Percentiles rank a stretch among this genome's conserved stretches.
Conservation (phyloP, 257 asterid species). For the Verbascum thapsus region DNA sequence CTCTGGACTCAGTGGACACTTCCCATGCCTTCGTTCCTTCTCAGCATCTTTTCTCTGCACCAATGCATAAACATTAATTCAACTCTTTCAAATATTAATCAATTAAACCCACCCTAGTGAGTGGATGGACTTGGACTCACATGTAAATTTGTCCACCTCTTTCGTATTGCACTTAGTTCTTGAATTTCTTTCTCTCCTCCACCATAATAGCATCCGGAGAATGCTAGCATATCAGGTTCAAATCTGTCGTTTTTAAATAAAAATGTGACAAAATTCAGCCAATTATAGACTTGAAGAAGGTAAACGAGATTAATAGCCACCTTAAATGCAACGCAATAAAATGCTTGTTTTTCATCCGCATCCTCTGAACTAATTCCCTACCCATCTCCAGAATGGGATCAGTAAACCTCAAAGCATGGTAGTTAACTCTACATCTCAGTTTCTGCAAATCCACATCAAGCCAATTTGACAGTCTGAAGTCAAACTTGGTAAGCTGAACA, state of each 20-base stretch:
- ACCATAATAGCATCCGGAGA: slow-evolving; percentile 80
- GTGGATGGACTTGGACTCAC: slow-evolving; percentile 40
- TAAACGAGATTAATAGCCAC: slow-evolving; percentile 16
- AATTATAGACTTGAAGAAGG: no score
- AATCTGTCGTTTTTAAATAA: slow-evolving; percentile 40
- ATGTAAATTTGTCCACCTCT: slow-evolving; percentile 68
- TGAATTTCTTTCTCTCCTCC: slow-evolving; percentile 63
- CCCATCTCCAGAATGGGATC: slow-evolving; percentile 47
- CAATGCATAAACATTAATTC: slow-evolving; percentile 22
- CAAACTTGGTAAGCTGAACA: slow-evolving; percentile 56
- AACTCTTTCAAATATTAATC: slow-evolving; percentile 20
- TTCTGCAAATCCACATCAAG: slow-evolving; percentile 53
- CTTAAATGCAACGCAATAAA: slow-evolving; percentile 52
- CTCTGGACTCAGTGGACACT: slow-evolving; percentile 72
- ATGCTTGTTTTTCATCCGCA: slow-evolving; percentile 42
- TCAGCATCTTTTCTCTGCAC: slow-evolving; percentile 60
- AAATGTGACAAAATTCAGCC: no score
- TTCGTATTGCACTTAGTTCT: slow-evolving; percentile 56
- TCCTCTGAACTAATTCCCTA: slow-evolving; percentile 41
- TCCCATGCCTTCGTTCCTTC: slow-evolving; percentile 67
- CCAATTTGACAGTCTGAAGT: slow-evolving; percentile 59
- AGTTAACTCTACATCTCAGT: slow-evolving; percentile 64
- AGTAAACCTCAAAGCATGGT: slow-evolving; percentile 57
- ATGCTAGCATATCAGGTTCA: slow-evolving; percentile 87
- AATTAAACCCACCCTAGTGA: slow-evolving; percentile 16